Percentiles rank a stretch among this genome's conserved stretches.
Conservation (phyloP, 1,284 basidiomycete genomes). For the Clitocybe nebularis region DNA sequence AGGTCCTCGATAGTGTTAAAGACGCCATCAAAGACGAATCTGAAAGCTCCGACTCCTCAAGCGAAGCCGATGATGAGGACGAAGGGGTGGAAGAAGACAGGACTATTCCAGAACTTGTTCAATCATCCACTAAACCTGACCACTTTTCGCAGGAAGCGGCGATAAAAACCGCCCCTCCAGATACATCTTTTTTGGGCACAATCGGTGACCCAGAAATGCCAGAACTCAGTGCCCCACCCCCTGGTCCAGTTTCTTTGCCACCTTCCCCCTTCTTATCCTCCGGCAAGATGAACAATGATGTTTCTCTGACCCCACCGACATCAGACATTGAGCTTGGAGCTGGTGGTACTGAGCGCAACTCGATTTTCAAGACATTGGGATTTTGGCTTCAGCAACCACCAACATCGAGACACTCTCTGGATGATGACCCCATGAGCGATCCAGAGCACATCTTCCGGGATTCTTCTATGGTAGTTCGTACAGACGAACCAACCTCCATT, state of each 20-base stretch:
- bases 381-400: constrained; percentile 74
- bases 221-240: constrained; percentile 23
- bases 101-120: constrained; percentile 15
- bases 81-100: constrained; percentile 61
- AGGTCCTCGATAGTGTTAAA: constrained; percentile 87
- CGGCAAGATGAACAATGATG: constrained; percentile 33
- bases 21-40: constrained; percentile 89
- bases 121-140: constrained; percentile 28
- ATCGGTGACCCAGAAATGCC: constrained; percentile 12
- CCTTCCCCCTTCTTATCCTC: constrained; percentile 53
- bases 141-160: constrained; percentile 20
- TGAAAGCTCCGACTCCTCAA: constrained; percentile 72
- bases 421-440: constrained; percentile 69
- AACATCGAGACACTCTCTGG: constrained; percentile 45
- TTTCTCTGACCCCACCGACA: constrained; percentile 47
- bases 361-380: constrained; percentile 83
- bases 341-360: constrained; percentile 59
- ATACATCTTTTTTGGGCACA: constrained; percentile 10
- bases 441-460: constrained; percentile 94
- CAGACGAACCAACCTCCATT: constrained; percentile 97
- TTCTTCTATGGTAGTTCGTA: constrained; percentile 92
- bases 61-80: constrained; percentile 87
- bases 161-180: constrained; percentile 22
- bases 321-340: constrained; percentile 53
- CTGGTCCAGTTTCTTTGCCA: constrained; percentile 38